Base-by-base conservation (phyloP, 2,329 filamentous ascomycete species). In the Nemania diffusa region DNA sequence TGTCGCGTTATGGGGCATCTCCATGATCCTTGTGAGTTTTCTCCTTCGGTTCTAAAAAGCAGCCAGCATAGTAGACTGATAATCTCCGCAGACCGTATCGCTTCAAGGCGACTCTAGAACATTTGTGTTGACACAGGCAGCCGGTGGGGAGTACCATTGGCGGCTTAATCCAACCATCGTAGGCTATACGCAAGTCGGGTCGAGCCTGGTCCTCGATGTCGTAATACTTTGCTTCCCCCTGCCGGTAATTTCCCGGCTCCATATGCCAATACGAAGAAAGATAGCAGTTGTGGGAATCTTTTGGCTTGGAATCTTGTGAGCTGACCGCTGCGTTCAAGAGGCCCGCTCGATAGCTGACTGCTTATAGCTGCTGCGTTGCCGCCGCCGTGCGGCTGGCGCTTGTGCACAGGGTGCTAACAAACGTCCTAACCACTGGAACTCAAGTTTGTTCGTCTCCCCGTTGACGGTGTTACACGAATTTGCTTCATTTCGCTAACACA, bases 311-410 rank as follows among this genome's bases (percentile, higher is more conserved):
- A 5, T 37, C 0, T 42, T 56, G 52, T 56, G n/a, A 55, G 51
- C 24, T 8, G 3, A 3, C 48, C 26, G 13, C 1, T 5, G 17
- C 6, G 20, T 48, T 6, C 20, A 24, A 15, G 48, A 29, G 24
- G 24, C n/a, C 9, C 3, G 34, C 34, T 40, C 11, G 20, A 22
- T 15, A 29, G 15, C 42, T 51, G 11, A 50, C 27, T 8, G 7
- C 15, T 27, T 5, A 2, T 26, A 42, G 52, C 20, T 56, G 52
- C 22, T 13, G 11, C 5, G 22, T 56, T 9, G 22, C 52, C 13
- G 52, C 52, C 5, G 20, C 24, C 3, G 6, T 71, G 60, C 56
- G 69, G 22, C 52, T 20, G 32, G 20, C 2, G 58, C 64, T 29
- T 40, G 11, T 3, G 15, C 11, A 15, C 34, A 15, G 17, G 5